These are phyloP conservation scores for Aspergillus sparsus DNA, from an alignment of 495 filamentous ascomycete genomes.

Conservation along the genomic window DNA sequence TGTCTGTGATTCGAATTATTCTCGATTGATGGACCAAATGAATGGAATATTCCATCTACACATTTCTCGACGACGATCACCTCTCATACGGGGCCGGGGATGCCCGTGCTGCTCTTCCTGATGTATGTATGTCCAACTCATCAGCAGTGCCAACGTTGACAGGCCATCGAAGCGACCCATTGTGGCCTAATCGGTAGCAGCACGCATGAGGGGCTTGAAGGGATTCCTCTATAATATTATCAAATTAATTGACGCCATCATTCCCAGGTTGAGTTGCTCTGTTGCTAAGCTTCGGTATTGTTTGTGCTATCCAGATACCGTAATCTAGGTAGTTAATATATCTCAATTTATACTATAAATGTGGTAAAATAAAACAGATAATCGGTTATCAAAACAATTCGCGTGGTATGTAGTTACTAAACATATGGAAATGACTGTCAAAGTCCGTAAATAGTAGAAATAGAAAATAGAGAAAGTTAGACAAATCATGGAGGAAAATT, in stretches of 20 bases:
- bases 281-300: too few relatives aligned
- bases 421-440: slow-evolving; percentile 26
- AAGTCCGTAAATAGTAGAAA: slow-evolving; percentile 25
- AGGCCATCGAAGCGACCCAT: slow-evolving; percentile 81
- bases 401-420: neutral
- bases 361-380: neutral
- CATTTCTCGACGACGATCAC: too few relatives aligned
- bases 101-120: too few relatives aligned
- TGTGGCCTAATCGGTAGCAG: slow-evolving; percentile 32
- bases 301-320: slow-evolving; percentile 35
- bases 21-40: too few relatives aligned
- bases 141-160: slow-evolving; percentile 75
- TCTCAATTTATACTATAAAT: slow-evolving; percentile 2
- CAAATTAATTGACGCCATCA: too few relatives aligned
- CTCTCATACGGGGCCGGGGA: too few relatives aligned
- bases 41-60: too few relatives aligned
- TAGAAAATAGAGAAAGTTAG: neutral
- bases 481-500: slow-evolving; percentile 7
- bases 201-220: neutral
- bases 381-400: neutral
- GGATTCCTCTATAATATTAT: neutral
- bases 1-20: too few relatives aligned
- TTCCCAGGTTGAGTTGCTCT: too few relatives aligned
- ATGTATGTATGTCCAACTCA: slow-evolving; percentile 37
- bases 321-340: slow-evolving; percentile 65